Conservation (phyloP, 495 filamentous ascomycete genomes). For the Penicillium egyptiacum region DNA sequence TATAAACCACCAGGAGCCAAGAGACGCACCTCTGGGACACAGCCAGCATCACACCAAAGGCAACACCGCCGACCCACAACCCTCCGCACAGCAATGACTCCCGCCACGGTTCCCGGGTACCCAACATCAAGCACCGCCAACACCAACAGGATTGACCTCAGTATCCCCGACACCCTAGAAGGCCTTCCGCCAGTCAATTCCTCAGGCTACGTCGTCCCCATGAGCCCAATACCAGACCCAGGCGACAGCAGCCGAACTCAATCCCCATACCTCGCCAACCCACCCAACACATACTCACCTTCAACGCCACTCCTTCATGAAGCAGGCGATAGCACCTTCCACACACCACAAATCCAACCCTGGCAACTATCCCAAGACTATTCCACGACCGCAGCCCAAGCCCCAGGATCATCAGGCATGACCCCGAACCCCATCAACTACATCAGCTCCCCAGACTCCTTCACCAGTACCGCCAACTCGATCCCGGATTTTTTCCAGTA, state of each 20-base stretch:
- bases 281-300: slow-evolving; percentile 12
- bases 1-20: slow-evolving; percentile 13
- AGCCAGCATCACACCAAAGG: slow-evolving; percentile 13
- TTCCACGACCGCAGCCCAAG: slow-evolving; percentile 8
- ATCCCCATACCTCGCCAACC: slow-evolving; percentile 7
- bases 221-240: slow-evolving; percentile 22
- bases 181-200: slow-evolving; percentile 43
- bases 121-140: slow-evolving; percentile 9
- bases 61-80: slow-evolving; percentile 15
- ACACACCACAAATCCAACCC: slow-evolving; percentile 5
- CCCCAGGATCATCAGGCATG: neutral
- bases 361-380: slow-evolving; percentile 19
- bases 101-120: slow-evolving; percentile 1
- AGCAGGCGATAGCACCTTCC: slow-evolving; percentile 1
- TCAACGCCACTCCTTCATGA: slow-evolving; percentile 11
- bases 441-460: slow-evolving; percentile 26
- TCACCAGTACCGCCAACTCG: slow-evolving; percentile 16
- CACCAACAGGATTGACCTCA: slow-evolving; percentile 11
- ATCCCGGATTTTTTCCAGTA: slow-evolving; percentile 43
- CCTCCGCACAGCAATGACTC: slow-evolving; percentile 15
- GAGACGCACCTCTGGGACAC: slow-evolving; percentile 11
- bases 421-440: slow-evolving; percentile 1
- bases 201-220: slow-evolving; percentile 40
- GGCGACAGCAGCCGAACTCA: slow-evolving; percentile 1
- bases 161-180: slow-evolving; percentile 37